Evolutionary conservation across 148 eudicot genomes (phyloP).

Genomic region (Spergularia marina): DNA sequence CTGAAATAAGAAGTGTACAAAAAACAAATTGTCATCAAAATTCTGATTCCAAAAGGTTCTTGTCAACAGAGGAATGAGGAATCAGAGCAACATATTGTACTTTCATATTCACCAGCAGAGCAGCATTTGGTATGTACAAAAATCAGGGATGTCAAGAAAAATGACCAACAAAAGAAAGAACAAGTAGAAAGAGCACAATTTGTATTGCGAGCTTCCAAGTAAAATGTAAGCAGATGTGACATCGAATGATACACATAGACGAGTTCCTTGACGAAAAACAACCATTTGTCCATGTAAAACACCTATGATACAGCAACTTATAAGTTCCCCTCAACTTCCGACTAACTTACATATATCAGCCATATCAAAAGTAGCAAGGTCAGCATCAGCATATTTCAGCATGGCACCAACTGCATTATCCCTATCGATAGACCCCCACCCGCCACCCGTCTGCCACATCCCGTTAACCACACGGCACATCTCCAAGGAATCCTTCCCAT

Average conservation of each 20-base stretch:
- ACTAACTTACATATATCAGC: constrained; percentile 70
- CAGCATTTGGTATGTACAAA: constrained; percentile 2
- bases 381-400: constrained; percentile 76
- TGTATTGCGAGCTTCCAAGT: background rate
- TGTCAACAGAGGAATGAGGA: background rate
- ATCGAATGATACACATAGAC: background rate
- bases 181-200: background rate
- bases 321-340: background rate
- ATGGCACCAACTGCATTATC: constrained; percentile 64
- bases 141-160: constrained; percentile 3
- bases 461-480: constrained; percentile 69
- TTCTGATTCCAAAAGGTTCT: background rate
- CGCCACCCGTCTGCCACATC: constrained; percentile 90
- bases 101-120: background rate
- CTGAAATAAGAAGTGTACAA: constrained; percentile 33
- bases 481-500: constrained; percentile 63
- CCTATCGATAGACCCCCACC: constrained; percentile 64
- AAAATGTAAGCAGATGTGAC: background rate
- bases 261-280: background rate
- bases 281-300: background rate
- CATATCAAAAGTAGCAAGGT: constrained; percentile 76
- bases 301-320: background rate
- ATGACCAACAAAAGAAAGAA: background rate
- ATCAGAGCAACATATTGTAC: background rate
- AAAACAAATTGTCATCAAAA: background rate